These are phyloP conservation scores for Fragilaria crotonensis DNA, from an alignment of 108 stramenopile genomes.

Conservation along the genomic window DNA sequence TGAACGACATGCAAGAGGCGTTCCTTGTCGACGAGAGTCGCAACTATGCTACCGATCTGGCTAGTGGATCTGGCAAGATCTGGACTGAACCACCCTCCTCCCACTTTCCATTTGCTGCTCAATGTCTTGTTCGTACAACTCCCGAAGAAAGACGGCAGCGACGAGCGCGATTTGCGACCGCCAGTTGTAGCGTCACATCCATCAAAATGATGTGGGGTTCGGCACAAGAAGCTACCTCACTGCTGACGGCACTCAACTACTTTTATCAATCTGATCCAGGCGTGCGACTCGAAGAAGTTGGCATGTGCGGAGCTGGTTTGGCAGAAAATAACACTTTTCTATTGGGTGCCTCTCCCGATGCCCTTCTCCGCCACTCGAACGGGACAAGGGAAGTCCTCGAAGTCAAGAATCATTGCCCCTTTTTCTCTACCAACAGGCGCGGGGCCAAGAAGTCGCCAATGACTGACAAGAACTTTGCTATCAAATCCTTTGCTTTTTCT, in stretches of 20 bases:
- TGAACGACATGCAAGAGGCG: conserved; percentile 51
- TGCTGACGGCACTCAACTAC: conserved; percentile 78
- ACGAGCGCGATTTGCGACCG: conserved; percentile 9
- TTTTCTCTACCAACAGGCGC: conserved; percentile 19
- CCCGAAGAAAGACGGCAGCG: conserved; percentile 23
- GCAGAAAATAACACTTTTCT: conserved; percentile 29
- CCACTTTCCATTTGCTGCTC: conserved; percentile 52
- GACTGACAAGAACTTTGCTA: not conserved
- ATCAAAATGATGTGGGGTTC: conserved; percentile 82
- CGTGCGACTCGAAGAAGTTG: conserved; percentile 56
- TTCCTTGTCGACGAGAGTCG: conserved; percentile 11
- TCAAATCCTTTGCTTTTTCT: conserved; percentile 2
- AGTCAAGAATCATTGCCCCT: conserved; percentile 91
- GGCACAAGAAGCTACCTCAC: conserved; percentile 74
- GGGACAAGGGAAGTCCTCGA: conserved; percentile 72
- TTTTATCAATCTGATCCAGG: conserved; percentile 38
- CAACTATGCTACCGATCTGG: not conserved
- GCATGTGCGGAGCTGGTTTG: conserved; percentile 81
- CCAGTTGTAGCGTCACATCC: conserved; percentile 10
- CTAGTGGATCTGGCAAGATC: not conserved
- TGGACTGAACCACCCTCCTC: not conserved
- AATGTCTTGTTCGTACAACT: conserved; percentile 43
- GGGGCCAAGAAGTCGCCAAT: not conserved
- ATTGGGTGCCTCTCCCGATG: conserved; percentile 83
- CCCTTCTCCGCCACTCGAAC: conserved; percentile 54